Conservation (phyloP, 257 asterid species). For the Solanum lycopersicoides region DNA sequence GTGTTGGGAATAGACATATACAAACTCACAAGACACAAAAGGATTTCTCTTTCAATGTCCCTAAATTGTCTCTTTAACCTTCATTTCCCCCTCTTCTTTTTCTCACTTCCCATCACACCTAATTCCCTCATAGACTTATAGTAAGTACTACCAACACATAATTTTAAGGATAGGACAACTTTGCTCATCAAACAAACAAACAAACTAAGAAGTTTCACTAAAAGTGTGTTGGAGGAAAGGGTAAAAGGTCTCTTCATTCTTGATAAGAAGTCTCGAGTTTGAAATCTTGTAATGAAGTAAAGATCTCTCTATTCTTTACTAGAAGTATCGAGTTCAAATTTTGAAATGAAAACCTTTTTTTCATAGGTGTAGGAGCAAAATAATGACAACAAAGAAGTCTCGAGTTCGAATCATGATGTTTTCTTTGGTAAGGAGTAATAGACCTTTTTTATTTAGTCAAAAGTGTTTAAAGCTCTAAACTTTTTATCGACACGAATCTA, state of each 20-base stretch:
- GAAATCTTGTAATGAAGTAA: background rate
- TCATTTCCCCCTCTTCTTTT: background rate
- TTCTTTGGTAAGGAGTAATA: background rate
- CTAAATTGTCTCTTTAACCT: conserved; percentile 3
- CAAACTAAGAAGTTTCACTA: background rate
- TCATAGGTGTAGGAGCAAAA: background rate
- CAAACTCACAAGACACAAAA: conserved; percentile 12
- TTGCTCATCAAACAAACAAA: background rate
- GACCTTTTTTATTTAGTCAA: background rate
- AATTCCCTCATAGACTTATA: background rate
- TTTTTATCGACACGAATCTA: accelerated
- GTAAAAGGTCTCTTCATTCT: background rate
- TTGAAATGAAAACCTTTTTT: background rate
- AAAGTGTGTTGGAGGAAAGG: background rate
- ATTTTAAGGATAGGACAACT: background rate
- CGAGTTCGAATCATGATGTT: background rate
- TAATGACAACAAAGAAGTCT: background rate
- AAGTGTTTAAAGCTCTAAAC: background rate
- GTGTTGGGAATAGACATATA: conserved; percentile 5
- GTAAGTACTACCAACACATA: background rate
- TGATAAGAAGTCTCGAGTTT: background rate
- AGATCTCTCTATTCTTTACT: background rate
- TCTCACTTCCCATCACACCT: background rate
- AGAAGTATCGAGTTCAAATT: background rate
- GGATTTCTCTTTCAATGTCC: conserved; percentile 5